Evolutionary conservation across 768 basidiomycete genomes (phyloP).

Genomic region (Termitomyces sp.): DNA sequence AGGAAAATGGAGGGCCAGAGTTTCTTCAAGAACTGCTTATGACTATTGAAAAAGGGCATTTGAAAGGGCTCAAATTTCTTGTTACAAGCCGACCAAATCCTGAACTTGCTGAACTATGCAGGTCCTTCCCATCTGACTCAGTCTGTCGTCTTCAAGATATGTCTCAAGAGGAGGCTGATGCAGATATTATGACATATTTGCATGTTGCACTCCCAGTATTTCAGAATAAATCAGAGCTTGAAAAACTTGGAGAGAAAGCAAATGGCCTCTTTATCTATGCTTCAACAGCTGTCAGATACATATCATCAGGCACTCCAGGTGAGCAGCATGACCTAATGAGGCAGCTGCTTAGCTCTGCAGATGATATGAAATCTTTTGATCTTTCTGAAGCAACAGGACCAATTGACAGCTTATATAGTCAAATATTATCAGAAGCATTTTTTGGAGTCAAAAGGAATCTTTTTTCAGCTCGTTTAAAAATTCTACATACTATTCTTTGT

Average conservation of each 20-base stretch:
- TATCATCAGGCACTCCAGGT: neutral
- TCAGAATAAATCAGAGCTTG: neutral
- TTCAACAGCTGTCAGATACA: neutral
- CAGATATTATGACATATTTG: neutral
- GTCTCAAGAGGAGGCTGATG: neutral
- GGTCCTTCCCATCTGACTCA: conserved; percentile 16
- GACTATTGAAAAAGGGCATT: neutral
- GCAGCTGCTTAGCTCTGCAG: neutral
- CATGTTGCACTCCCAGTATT: neutral
- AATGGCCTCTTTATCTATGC: conserved; percentile 1
- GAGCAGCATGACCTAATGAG: neutral
- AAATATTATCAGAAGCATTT: neutral
- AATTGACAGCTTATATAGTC: neutral
- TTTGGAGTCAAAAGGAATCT: neutral
- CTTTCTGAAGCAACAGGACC: neutral
- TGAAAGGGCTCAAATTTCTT: neutral
- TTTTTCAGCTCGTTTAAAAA: conserved; percentile 2
- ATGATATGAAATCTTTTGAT: neutral
- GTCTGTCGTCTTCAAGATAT: conserved; percentile 15
- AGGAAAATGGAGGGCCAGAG: conserved; percentile 13
- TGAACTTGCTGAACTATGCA: conserved; percentile 17
- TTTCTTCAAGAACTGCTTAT: conserved; percentile 6
- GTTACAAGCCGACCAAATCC: conserved; percentile 20
- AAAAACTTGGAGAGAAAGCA: neutral
- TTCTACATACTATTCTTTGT: conserved; percentile 21